Evolutionary conservation across 2,329 filamentous ascomycete species (phyloP), one percentile per base, ranked within the genome.

Genomic region (Neophaeococcomyces aloes): DNA sequence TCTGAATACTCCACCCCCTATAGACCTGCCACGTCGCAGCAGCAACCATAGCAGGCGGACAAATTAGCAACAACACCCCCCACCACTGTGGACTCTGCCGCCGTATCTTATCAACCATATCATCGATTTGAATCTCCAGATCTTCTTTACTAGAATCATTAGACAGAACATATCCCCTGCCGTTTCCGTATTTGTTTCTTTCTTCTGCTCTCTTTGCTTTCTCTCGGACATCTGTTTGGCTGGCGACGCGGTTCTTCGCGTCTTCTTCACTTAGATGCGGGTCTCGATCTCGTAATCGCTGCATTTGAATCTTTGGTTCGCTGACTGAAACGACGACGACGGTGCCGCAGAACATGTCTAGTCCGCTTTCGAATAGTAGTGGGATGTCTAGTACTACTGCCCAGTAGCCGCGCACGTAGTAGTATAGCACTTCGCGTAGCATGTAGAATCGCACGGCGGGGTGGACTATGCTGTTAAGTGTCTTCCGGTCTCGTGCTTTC

Each of bases 351-450:
- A 94, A 76, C 31, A 78, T 69, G 62, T 98, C 91, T 64, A 94
- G 79, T 2, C 79, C 78, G 54, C 79, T 82, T 70, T 98, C 91
- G 56, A 95, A 95, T 32, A 98, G 72, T 42, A 98, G 68, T 40
- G 91, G 91, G 7, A 98, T 81, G 59, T 98, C 91, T 13, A 96
- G 71, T 29, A 98, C 82, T 3, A 94, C 86, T 0, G 87, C 88
- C 86, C 89, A 91, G 59, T 79, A 62, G 0, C 91, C 89, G 1
- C 65, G 65, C 11, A 91, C 44, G 58, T 94, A 95, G 54, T 76
- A 77, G 48, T 70, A 68, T n/a, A 86, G 58, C 45, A 96, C 75
- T 37, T 75, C 70, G 56, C 73, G 78, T 62, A 86, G 86, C 74
- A 95, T 89, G 61, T 84, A 86, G 58, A 69, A 72, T 31, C 88